Conservation (phyloP, 179 eudicot genomes). For the Heliamphora pulchella region DNA sequence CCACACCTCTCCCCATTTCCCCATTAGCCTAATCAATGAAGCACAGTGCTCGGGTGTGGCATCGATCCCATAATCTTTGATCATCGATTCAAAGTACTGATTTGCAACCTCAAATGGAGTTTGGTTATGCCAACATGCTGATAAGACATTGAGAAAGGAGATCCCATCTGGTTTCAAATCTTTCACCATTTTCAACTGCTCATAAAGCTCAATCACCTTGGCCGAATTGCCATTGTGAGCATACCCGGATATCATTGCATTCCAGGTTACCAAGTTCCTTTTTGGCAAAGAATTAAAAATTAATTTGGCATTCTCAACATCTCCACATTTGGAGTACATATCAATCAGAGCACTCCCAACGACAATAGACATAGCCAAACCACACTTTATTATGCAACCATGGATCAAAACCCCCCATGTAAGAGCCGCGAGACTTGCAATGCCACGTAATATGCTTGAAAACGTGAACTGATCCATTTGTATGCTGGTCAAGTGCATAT, state of each 20-base stretch:
- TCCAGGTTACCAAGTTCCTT: constrained; percentile 76
- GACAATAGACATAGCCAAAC: constrained; percentile 40
- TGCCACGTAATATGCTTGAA: constrained; percentile 58
- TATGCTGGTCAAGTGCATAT: constrained; percentile 41
- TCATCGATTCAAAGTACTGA: constrained; percentile 45
- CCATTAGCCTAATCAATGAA: constrained; percentile 63
- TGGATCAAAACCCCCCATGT: constrained; percentile 56
- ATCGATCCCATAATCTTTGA: constrained; percentile 35
- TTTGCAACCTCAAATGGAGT: constrained; percentile 41
- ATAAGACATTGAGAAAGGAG: constrained; percentile 61
- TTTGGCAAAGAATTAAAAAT: constrained; percentile 36
- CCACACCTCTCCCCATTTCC: constrained; percentile 55
- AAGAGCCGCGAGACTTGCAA: constrained; percentile 47
- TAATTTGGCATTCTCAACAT: constrained; percentile 36
- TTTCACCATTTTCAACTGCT: constrained; percentile 35
- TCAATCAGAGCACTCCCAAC: constrained; percentile 65
- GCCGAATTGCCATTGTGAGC: constrained; percentile 58
- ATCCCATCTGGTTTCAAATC: constrained; percentile 53
- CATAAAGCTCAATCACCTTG: constrained; percentile 47
- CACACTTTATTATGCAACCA: constrained; percentile 40
- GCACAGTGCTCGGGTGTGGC: constrained; percentile 63
- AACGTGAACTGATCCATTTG: constrained; percentile 57
- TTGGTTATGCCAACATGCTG: constrained; percentile 60
- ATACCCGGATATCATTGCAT: constrained; percentile 52
- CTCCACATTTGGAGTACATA: constrained; percentile 79